These are phyloP conservation scores for Samsoniella hepiali DNA, from an alignment of 2,329 filamentous ascomycete species.

Conservation along the genomic window DNA sequence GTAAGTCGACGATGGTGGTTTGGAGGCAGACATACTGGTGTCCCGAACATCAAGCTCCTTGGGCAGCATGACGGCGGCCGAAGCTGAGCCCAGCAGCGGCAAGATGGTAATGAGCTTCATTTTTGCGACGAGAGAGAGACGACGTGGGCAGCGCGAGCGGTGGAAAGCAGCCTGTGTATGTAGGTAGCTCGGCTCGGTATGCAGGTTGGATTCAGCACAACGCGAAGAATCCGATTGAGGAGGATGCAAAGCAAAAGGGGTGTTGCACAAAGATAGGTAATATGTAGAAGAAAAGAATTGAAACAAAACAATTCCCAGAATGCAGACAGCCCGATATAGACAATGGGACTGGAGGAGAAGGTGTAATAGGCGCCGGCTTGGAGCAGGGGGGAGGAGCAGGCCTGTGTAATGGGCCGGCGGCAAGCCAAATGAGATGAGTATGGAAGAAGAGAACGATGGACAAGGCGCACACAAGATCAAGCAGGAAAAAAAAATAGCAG, in stretches of 20 bases:
- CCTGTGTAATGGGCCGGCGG: neutral
- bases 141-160: neutral
- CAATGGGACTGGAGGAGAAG: conserved; percentile 3
- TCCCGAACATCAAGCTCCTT: conserved; percentile 39
- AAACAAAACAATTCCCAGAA: neutral
- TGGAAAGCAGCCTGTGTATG: neutral
- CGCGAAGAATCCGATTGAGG: neutral
- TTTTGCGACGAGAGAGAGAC: neutral
- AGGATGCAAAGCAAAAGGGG: neutral
- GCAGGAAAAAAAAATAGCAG: neutral
- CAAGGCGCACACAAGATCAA: neutral
- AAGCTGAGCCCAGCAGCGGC: conserved; percentile 21
- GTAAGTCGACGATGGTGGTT: neutral
- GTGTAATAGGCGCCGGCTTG: conserved; percentile 10
- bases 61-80: conserved; percentile 30
- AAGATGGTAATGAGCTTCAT: conserved; percentile 26
- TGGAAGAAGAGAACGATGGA: neutral
- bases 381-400: conserved; percentile 7
- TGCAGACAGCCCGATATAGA: neutral
- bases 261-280: neutral
- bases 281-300: neutral
- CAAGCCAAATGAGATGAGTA: neutral
- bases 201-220: neutral
- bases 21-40: conserved; percentile 29
- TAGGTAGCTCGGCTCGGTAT: neutral